Conservation (phyloP, 2,329 filamentous ascomycete species). For the Cercospora beticola region DNA sequence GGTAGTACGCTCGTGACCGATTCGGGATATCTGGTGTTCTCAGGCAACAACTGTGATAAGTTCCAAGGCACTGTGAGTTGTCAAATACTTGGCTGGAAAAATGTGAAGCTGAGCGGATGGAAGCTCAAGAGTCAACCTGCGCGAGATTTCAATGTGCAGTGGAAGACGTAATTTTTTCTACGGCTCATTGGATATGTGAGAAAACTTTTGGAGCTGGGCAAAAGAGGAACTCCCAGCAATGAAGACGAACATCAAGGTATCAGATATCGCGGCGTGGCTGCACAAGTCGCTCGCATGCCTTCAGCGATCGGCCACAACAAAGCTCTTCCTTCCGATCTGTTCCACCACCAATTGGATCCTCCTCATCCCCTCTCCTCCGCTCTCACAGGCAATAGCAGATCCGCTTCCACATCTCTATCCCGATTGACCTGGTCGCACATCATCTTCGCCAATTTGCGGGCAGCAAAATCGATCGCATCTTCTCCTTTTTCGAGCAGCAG, state of each 20-base stretch:
- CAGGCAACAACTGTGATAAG: conserved; percentile 20
- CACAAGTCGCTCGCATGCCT: too few relatives aligned
- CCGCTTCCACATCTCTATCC: conserved; percentile 25
- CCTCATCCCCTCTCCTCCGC: conserved; percentile 11
- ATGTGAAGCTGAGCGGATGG: conserved; percentile 19
- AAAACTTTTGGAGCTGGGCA: background rate
- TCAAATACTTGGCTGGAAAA: conserved; percentile 18
- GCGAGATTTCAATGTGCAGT: conserved; percentile 7
- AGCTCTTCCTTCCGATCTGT: background rate
- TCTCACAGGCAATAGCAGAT: conserved; percentile 31
- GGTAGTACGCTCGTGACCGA: background rate
- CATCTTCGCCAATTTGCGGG: conserved; percentile 23
- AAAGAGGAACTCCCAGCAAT: too few relatives aligned
- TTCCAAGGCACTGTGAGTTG: conserved; percentile 23
- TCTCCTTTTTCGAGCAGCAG: conserved; percentile 22
- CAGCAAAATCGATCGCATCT: conserved; percentile 25
- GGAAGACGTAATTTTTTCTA: background rate
- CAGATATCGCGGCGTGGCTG: too few relatives aligned
- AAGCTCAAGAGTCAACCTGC: conserved; percentile 8
- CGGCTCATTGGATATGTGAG: background rate
- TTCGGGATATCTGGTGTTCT: conserved; percentile 20
- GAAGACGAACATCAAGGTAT: too few relatives aligned
- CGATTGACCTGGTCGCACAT: conserved; percentile 25
- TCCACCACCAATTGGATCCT: background rate
- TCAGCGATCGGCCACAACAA: too few relatives aligned